Evolutionary conservation across 257 asterid genomes (phyloP).

Genomic region (Rubia yunnanensis): DNA sequence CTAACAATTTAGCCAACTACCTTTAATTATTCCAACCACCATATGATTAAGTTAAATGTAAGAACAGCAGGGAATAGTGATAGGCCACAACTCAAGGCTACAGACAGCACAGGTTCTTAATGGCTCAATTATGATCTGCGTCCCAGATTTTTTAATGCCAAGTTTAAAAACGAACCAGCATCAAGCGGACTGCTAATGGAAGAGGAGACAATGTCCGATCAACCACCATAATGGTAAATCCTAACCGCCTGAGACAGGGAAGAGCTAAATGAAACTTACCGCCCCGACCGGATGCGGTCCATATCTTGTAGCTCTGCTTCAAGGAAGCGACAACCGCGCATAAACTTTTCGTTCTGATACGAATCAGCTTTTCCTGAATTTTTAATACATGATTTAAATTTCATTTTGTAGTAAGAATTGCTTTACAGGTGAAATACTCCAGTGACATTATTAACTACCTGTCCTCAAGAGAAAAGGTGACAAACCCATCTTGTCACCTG

Average conservation of each 20-base stretch:
- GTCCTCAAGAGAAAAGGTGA: constrained; percentile 74
- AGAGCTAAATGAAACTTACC: constrained; percentile 30
- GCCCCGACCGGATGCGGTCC: constrained; percentile 77
- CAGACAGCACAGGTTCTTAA: constrained; percentile 12
- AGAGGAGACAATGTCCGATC: not conserved
- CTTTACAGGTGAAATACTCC: not conserved
- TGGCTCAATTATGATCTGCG: not conserved
- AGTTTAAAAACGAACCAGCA: not conserved
- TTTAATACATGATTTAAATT: constrained; percentile 9
- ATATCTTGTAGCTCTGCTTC: constrained; percentile 94
- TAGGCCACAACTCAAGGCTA: constrained; percentile 17
- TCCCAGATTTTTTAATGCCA: not conserved
- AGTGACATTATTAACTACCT: constrained; percentile 33
- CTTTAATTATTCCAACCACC: constrained; percentile 30
- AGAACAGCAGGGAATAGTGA: constrained; percentile 19
- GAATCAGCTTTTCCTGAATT: constrained; percentile 67
- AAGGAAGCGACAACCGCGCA: constrained; percentile 92
- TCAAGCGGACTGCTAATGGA: not conserved
- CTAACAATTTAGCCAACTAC: constrained; percentile 21
- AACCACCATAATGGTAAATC: not conserved
- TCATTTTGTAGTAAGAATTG: constrained; percentile 2
- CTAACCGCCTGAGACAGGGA: not conserved
- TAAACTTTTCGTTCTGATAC: constrained; percentile 68
- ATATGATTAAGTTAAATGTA: constrained; percentile 21
- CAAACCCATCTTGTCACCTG: constrained; percentile 86